Base-by-base conservation (phyloP, 2,329 filamentous ascomycete species). In the Microsporum canis region DNA sequence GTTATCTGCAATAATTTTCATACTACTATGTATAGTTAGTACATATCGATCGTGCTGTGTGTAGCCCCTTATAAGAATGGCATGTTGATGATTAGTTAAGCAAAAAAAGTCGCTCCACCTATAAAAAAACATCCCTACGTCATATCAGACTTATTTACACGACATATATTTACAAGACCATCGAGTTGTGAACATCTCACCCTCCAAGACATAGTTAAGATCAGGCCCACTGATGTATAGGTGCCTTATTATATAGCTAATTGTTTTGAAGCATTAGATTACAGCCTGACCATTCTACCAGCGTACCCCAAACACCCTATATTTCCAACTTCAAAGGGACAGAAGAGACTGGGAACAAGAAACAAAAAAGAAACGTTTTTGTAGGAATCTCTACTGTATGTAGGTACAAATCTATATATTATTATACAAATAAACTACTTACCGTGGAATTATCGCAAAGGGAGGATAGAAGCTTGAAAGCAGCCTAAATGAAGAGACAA, bases 401-500 rank as follows among this genome's bases (percentile, higher is more conserved):
- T 51, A 51, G 10, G 27, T 51, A 27, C 10, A 12, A 2, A 3
- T 12, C 27, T 2, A 51, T 31, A 27, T 33, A 33, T 12, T 31
- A 51, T 14, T 8, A 27, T 47, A 27, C 45, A 27, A 49, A 23
- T 49, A 49, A 29, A 49, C n/a, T 27, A 8, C 45, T 49, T 49
- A 49, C 23, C 3, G 10, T 12, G 38, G 3, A 39, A 12, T 39
- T 12, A 12, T 12, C 8, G 5, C 38, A 12, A 39, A 39, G 8
- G 3, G 38, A 39, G 5, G 14, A 39, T 12, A 29, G 10, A 51
- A 47, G 43, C 23, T 33, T 31, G 5, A 38, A 12, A 36, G n/a
- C 55, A 31, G 12, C 10, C 2, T 14, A 45, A 53, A 77, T 77
- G 73, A 72, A 68, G 61, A 71, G 72, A 33, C 69, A 73, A 43